Conservation (phyloP, 2,329 filamentous ascomycete genomes). For the Capronia coronata region DNA sequence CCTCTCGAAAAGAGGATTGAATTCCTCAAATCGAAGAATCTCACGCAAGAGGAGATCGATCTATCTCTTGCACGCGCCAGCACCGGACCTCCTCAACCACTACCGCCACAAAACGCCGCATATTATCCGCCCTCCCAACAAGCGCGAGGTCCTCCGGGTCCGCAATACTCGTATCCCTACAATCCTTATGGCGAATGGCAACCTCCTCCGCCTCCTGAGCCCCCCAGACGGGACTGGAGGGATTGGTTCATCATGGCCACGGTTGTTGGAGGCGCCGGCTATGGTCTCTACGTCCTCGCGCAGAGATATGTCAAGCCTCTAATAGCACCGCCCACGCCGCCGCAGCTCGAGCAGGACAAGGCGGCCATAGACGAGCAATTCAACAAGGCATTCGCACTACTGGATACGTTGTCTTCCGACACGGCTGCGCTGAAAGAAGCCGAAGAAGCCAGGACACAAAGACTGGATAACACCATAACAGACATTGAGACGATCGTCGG, state of each 20-base stretch:
- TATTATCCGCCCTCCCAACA: constrained; percentile 41
- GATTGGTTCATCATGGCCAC: constrained; percentile 99
- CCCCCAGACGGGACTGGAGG: constrained; percentile 84
- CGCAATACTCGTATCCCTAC: constrained; percentile 45
- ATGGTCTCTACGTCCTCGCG: constrained; percentile 79
- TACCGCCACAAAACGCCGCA: constrained; percentile 38
- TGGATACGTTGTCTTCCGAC: constrained; percentile 87
- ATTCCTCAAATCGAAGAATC: constrained; percentile 92
- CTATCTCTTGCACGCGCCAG: constrained; percentile 63
- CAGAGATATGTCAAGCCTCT: constrained; percentile 91
- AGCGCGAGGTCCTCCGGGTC: constrained; percentile 32
- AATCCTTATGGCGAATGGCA: constrained; percentile 50
- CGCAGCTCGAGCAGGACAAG: constrained; percentile 92
- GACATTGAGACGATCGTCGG: constrained; percentile 79
- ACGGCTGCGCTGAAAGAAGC: constrained; percentile 81
- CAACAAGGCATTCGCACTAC: constrained; percentile 78
- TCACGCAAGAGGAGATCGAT: constrained; percentile 93
- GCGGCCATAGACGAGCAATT: constrained; percentile 87
- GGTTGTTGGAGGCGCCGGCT: constrained; percentile 79
- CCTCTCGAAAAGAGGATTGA: constrained; percentile 88
- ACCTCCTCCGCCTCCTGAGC: constrained; percentile 45
- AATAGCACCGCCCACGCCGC: constrained; percentile 86
- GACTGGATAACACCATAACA: constrained; percentile 70
- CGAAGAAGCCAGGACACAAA: constrained; percentile 75
- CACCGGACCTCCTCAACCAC: constrained; percentile 36